Percentiles rank a stretch among this genome's conserved stretches.
phyloP scores from a whole-genome alignment of 2,329 filamentous ascomycete genomes.

The Penicillium glabrum region DNA sequence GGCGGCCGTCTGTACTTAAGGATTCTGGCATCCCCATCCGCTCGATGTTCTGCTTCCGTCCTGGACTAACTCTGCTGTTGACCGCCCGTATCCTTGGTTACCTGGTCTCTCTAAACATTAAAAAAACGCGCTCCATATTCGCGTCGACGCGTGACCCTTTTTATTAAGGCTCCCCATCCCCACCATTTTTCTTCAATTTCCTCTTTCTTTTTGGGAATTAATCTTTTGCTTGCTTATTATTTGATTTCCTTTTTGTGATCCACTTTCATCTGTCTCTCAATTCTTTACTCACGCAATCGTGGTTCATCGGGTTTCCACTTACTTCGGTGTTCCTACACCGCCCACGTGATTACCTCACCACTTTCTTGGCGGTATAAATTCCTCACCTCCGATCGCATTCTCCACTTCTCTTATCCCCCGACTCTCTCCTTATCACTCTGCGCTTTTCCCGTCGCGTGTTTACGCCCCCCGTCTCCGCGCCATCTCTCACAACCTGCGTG shows the following conservation, averaged over 20 bases:
- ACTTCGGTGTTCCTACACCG: slow-evolving; percentile 13
- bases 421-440: slow-evolving; percentile 19
- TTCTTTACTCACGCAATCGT: background rate
- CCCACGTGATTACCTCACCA: slow-evolving; percentile 38
- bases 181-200: background rate
- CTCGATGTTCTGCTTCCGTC: slow-evolving; percentile 23
- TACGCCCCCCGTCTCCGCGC: slow-evolving; percentile 18
- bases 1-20: slow-evolving; percentile 26
- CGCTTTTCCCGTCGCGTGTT: slow-evolving; percentile 20
- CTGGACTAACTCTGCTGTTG: slow-evolving; percentile 17
- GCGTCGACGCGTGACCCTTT: slow-evolving; percentile 5
- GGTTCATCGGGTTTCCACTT: background rate
- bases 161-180: slow-evolving; percentile 2
- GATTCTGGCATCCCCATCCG: slow-evolving; percentile 26
- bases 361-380: slow-evolving; percentile 48
- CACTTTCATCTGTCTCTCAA: background rate
- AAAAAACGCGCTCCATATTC: background rate
- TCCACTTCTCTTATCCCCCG: slow-evolving; percentile 34
- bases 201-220: background rate
- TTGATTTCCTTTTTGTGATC: background rate
- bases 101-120: slow-evolving; percentile 6
- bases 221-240: background rate
- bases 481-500: slow-evolving; percentile 28
- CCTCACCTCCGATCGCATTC: slow-evolving; percentile 39
- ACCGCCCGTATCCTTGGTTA: slow-evolving; percentile 20